Conservation (phyloP, 2,329 filamentous ascomycete genomes). For the Dendryphion nanum region DNA sequence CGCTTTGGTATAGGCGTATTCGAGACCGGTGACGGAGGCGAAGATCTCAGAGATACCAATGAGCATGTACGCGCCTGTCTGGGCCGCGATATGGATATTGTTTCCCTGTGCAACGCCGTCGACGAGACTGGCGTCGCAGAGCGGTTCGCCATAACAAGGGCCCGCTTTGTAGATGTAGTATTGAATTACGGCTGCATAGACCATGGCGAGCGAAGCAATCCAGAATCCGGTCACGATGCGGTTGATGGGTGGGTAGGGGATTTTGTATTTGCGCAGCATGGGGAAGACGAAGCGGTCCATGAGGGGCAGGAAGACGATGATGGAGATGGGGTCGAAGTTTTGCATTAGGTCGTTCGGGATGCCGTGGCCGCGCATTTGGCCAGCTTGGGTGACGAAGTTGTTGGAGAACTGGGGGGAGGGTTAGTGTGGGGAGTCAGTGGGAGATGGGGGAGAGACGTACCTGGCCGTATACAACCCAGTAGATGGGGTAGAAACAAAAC, state of each 20-base stretch:
- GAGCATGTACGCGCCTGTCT: constrained; percentile 48
- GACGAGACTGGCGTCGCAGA: constrained; percentile 30
- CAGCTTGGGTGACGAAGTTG: constrained; percentile 48
- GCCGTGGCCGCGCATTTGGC: constrained; percentile 44
- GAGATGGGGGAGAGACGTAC: too few relatives aligned
- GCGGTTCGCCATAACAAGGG: constrained; percentile 50
- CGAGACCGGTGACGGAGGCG: constrained; percentile 48
- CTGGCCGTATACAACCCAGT: constrained; percentile 34
- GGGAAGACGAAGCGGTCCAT: constrained; percentile 46
- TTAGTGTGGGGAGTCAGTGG: too few relatives aligned
- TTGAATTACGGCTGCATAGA: constrained; percentile 58
- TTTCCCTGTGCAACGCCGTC: constrained; percentile 18
- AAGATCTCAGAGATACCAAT: constrained; percentile 50
- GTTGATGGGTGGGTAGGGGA: constrained; percentile 52
- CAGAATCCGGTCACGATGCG: constrained; percentile 54
- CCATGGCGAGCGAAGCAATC: constrained; percentile 52
- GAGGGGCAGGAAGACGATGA: constrained; percentile 48
- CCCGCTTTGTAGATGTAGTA: constrained; percentile 56
- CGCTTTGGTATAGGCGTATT: constrained; percentile 50
- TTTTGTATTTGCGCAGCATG: constrained; percentile 40
- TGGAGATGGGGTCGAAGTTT: constrained; percentile 48
- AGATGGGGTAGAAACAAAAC: constrained; percentile 53
- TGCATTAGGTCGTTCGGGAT: constrained; percentile 51
- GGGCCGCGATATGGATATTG: constrained; percentile 46
- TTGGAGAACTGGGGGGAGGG: constrained; percentile 41